Base-by-base conservation (phyloP, 192 early-diverging fungal genomes). In the Backusella sp. region DNA sequence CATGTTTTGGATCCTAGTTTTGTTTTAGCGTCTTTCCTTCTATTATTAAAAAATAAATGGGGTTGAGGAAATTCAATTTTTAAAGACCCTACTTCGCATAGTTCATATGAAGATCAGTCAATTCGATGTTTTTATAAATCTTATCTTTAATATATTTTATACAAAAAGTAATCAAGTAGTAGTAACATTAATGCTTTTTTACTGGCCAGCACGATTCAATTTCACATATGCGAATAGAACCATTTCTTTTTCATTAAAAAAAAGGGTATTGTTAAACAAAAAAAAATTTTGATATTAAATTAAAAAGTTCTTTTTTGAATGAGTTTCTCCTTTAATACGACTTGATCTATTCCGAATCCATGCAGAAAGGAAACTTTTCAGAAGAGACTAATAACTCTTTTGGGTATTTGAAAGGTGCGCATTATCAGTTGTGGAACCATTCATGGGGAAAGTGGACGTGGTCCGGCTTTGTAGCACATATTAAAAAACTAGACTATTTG, bases 201-300 rank as follows among this genome's bases (percentile, higher is more conserved):
- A 7, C 17, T 6, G 19, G 46, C n/a, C 19, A n/a, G 21, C 19
- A 6, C 6, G 3, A n/a, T 49, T n/a, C 46, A 49, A 49, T 49
- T 49, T 49, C 19, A 49, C 17, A n/a, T 49, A 49, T 49, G 17
- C 46, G 6, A 49, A 49, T 49, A 49, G 46, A 6, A n/a, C 46
- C 19, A 49, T 23, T 62, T 28, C 7, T 62, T 62, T 62, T 62
- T 62, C 21, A 62, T 62, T 62, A 28, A 62, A 28, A 28, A 26
- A 62, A 62, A 28, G 56, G 56, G 56, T 62, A 28, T 28, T 62
- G 56, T 62, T 62, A 12, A 62, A 62, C 56, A 62, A 62, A 62
- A 26, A 26, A 9, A 14, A 4, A 28, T 15, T 62, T 62, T 12
- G 9, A 12, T 62, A 28, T 62, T 62, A 62, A 62, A 62, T 26